A percentile compares a stretch with the other conserved stretches of the same genome.
phyloP scores from a whole-genome alignment of 805 yeast species.

The Sugiyamaella mastotermitis region DNA sequence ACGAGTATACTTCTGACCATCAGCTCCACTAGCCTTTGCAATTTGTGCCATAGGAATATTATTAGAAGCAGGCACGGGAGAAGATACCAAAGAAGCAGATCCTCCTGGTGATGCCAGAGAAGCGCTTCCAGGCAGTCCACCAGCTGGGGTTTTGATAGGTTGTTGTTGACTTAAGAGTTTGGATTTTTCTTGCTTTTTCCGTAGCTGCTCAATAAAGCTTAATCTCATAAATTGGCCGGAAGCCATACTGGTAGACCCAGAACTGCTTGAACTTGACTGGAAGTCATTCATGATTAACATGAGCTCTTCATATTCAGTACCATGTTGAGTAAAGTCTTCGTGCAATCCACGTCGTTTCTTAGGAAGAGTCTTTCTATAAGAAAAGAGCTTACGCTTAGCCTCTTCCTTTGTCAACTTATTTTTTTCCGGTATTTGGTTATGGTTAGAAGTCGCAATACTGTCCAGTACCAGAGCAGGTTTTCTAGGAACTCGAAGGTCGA shows the following conservation, averaged over 20 bases:
- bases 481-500: conserved; percentile 62
- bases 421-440: background rate
- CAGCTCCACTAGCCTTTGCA: too few relatives aligned
- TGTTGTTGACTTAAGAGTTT: conserved; percentile 31
- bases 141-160: too few relatives aligned
- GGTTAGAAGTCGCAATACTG: background rate
- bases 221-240: conserved; percentile 74
- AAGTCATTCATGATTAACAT: conserved; percentile 64
- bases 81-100: too few relatives aligned
- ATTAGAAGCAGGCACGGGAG: too few relatives aligned
- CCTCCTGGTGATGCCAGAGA: too few relatives aligned
- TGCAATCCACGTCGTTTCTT: conserved; percentile 43
- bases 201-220: conserved; percentile 80
- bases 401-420: conserved; percentile 12
- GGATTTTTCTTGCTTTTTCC: conserved; percentile 56
- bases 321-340: conserved; percentile 66
- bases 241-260: conserved; percentile 35
- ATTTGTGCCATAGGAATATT: too few relatives aligned
- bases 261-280: conserved; percentile 29
- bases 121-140: too few relatives aligned
- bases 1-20: too few relatives aligned
- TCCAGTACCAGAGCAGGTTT: conserved; percentile 29
- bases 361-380: conserved; percentile 32
- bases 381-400: conserved; percentile 13
- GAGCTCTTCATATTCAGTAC: conserved; percentile 78